Evolutionary conservation across 352 stramenopile species (phyloP).

Genomic region (Globisporangium lucens): DNA sequence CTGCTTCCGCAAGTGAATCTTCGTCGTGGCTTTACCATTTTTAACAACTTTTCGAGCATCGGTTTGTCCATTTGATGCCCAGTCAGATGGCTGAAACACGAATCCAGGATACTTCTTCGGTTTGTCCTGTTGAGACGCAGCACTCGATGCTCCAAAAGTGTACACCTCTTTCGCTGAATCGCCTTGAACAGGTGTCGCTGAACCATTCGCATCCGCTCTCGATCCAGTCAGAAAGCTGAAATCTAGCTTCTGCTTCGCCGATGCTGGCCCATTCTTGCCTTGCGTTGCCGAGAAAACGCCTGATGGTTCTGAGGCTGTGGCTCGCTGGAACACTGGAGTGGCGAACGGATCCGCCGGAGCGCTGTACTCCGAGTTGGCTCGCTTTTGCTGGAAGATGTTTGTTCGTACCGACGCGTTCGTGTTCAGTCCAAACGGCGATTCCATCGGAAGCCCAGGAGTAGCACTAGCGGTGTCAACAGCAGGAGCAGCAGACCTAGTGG

Average conservation of each 20-base stretch:
- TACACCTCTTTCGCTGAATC: conserved; percentile 2
- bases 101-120: background rate
- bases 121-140: conserved; percentile 3
- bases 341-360: conserved; percentile 46
- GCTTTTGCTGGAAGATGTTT: conserved; percentile 29
- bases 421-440: conserved; percentile 34
- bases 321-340: conserved; percentile 34
- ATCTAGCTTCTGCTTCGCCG: conserved; percentile 3
- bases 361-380: conserved; percentile 22
- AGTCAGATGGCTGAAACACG: background rate
- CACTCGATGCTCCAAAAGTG: conserved; percentile 9
- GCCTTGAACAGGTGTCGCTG: background rate
- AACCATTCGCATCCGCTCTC: conserved; percentile 6
- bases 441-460: conserved; percentile 9
- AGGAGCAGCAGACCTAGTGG: background rate
- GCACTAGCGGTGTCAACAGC: background rate
- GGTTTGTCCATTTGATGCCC: background rate
- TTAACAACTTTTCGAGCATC: background rate
- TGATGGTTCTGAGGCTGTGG: conserved; percentile 10
- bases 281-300: background rate
- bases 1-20: background rate
- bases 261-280: background rate
- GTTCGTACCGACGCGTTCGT: conserved; percentile 12
- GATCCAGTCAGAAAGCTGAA: conserved; percentile 15
- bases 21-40: conserved; percentile 1